Conservation (phyloP, 768 basidiomycete genomes). For the Pholiota microspora region DNA sequence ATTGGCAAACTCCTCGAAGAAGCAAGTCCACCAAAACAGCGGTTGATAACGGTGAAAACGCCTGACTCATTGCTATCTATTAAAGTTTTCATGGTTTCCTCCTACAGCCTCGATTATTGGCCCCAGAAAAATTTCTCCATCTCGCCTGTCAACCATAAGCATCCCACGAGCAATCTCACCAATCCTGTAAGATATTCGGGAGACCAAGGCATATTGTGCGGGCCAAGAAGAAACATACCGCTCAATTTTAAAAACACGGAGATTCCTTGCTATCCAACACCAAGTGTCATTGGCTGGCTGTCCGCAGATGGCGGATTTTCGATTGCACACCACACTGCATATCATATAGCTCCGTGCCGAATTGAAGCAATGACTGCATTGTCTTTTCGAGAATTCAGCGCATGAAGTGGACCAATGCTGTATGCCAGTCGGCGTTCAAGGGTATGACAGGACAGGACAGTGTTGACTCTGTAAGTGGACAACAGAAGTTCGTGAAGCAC, state of each 20-base stretch:
- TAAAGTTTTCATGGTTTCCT: constrained; percentile 13
- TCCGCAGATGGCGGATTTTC: constrained; percentile 54
- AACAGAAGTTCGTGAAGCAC: constrained; percentile 81
- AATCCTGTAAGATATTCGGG: constrained; percentile 34
- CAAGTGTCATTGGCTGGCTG: constrained; percentile 22
- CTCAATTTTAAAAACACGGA: constrained; percentile 66
- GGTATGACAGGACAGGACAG: constrained; percentile 51
- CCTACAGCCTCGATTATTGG: constrained; percentile 61
- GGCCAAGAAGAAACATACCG: constrained; percentile 36
- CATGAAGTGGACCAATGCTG: constrained; percentile 72
- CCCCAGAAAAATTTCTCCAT: constrained; percentile 65
- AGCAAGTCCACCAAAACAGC: constrained; percentile 45
- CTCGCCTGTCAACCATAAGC: constrained; percentile 80
- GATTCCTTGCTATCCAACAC: constrained; percentile 57
- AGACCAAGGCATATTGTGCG: not conserved
- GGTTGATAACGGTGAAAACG: constrained; percentile 46
- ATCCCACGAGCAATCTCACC: constrained; percentile 86
- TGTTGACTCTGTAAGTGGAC: constrained; percentile 57
- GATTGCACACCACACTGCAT: constrained; percentile 86
- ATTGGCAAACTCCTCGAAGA: constrained; percentile 60
- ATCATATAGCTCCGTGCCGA: constrained; percentile 90
- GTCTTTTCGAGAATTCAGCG: constrained; percentile 75
- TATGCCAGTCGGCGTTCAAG: constrained; percentile 45
- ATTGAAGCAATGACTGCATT: constrained; percentile 69
- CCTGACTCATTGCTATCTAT: constrained; percentile 21